phyloP scores from a whole-genome alignment of 139 green algal species.

The Chlorella sp. region DNA sequence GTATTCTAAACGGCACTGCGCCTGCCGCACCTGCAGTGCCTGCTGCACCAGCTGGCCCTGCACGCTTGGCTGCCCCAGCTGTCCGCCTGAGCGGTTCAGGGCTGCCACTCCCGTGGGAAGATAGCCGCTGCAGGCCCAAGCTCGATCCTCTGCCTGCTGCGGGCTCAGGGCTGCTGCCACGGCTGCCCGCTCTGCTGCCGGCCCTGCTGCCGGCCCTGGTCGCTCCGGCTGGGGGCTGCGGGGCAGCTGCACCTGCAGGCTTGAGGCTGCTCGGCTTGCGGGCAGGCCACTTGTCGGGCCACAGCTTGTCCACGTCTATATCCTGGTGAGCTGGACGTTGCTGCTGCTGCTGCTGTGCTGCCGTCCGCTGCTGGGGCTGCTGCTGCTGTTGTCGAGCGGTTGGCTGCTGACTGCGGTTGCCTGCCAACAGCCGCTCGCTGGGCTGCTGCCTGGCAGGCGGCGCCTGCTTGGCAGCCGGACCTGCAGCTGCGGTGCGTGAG shows the following conservation, averaged over 20 bases:
- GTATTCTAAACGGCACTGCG: background rate
- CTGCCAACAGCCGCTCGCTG: too few relatives aligned
- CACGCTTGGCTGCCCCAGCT: background rate
- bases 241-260: background rate
- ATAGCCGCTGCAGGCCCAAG: background rate
- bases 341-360: background rate
- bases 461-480: too few relatives aligned
- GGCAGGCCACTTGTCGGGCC: conserved; percentile 20
- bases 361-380: background rate
- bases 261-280: conserved; percentile 1
- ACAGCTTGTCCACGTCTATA: background rate
- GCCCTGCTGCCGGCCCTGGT: background rate
- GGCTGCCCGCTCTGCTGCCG: background rate
- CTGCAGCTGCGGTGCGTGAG: background rate
- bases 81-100: background rate
- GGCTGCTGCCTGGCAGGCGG: too few relatives aligned
- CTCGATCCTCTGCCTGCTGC: background rate
- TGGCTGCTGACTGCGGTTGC: too few relatives aligned
- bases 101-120: background rate
- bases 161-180: background rate
- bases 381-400: too few relatives aligned
- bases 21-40: background rate
- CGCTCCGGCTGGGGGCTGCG: background rate
- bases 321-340: background rate
- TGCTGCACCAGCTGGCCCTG: background rate